Evolutionary conservation across 225 moss, liverwort and hornwort genomes (phyloP).

Genomic region (Pleurozium schreberi): DNA sequence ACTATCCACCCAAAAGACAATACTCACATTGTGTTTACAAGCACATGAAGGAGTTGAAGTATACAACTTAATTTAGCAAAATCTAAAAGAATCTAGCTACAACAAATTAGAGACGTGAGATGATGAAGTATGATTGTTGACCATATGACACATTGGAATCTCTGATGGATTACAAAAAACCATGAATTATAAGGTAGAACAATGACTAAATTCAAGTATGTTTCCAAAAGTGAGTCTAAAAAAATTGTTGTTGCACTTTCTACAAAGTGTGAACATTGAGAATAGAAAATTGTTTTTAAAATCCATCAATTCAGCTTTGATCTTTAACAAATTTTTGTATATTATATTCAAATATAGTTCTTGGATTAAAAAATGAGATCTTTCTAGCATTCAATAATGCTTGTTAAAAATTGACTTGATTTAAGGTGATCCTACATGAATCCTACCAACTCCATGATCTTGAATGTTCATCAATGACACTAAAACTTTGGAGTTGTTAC

Average conservation of each 20-base stretch:
- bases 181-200: background rate
- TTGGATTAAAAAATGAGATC: no score
- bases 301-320: no score
- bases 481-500: no score
- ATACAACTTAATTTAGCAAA: background rate
- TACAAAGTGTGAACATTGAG: background rate
- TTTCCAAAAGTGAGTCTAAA: rapidly evolving
- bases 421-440: no score
- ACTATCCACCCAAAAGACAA: no score
- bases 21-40: background rate
- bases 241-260: background rate
- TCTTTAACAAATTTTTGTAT: no score
- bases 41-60: background rate
- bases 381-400: no score
- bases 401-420: no score
- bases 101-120: background rate
- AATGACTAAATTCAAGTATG: rapidly evolving
- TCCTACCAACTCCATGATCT: no score
- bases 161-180: background rate
- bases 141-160: background rate
- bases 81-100: background rate
- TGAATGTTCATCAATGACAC: no score
- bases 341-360: no score
- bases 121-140: background rate
- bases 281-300: background rate